A percentile compares a stretch with the other conserved stretches of the same genome.
Evolutionary conservation across 306 rosid species (phyloP).

Genomic region (Cucumis melo): DNA sequence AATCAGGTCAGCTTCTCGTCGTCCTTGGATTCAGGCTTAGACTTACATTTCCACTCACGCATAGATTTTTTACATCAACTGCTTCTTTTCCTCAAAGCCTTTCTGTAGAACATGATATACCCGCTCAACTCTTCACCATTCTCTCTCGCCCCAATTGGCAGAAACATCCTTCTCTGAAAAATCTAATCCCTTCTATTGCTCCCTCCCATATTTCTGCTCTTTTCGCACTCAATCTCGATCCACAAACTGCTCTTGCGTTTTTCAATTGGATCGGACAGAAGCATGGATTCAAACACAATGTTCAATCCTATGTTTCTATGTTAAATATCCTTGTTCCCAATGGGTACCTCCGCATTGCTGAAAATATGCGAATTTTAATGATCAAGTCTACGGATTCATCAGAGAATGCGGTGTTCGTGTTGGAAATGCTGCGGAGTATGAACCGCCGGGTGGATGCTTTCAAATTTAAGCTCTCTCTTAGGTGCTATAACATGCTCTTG

Average conservation of each 20-base stretch:
- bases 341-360: constrained; percentile 33
- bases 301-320: constrained; percentile 31
- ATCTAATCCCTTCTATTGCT: constrained; percentile 36
- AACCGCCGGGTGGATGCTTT: constrained; percentile 13
- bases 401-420: constrained; percentile 28
- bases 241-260: constrained; percentile 50
- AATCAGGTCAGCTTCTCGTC: constrained; percentile 9
- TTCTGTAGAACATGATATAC: constrained; percentile 17
- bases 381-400: constrained; percentile 30
- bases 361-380: constrained; percentile 51
- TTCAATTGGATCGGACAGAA: constrained; percentile 43
- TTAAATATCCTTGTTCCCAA: constrained; percentile 43
- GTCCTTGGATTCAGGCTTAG: background rate
- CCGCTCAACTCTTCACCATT: constrained; percentile 36
- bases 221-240: constrained; percentile 38
- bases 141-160: constrained; percentile 57
- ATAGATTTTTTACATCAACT: constrained; percentile 26
- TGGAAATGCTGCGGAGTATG: constrained; percentile 33
- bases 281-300: constrained; percentile 37
- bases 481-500: constrained; percentile 46
- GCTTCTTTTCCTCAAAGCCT: constrained; percentile 17
- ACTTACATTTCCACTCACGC: background rate
- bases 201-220: constrained; percentile 41
- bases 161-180: constrained; percentile 31
- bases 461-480: constrained; percentile 39